A percentile compares a stretch with the other conserved stretches of the same genome.
Conservation (phyloP, 1,139 yeast genomes). For the Diutina neorugosa region DNA sequence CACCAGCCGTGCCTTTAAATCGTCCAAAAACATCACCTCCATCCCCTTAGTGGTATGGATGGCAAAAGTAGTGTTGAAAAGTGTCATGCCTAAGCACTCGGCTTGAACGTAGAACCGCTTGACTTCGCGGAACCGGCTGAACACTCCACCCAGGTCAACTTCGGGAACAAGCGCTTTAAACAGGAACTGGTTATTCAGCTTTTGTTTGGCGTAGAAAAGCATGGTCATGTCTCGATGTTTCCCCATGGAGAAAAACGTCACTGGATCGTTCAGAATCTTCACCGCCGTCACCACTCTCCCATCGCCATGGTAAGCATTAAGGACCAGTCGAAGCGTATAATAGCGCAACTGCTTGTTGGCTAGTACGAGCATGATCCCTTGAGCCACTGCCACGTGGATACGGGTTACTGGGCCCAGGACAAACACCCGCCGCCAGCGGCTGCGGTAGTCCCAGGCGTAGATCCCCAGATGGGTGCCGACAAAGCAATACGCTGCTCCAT, state of each 20-base stretch:
- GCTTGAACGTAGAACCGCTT: slow-evolving; percentile 37
- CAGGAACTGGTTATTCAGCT: slow-evolving; percentile 19
- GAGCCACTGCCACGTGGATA: slow-evolving; percentile 45
- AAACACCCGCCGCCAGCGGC: slow-evolving; percentile 52
- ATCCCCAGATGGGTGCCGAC: slow-evolving; percentile 29
- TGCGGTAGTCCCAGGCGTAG: slow-evolving; percentile 35
- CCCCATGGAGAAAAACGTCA: slow-evolving; percentile 49
- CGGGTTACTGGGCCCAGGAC: slow-evolving; percentile 44
- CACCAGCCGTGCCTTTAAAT: slow-evolving; percentile 41
- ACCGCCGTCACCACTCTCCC: slow-evolving; percentile 19
- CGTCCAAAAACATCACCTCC: slow-evolving; percentile 53
- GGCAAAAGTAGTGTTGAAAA: slow-evolving; percentile 51
- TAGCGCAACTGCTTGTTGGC: slow-evolving; percentile 49
- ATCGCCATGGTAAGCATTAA: slow-evolving; percentile 25
- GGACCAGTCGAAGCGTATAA: slow-evolving; percentile 40
- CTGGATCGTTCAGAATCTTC: slow-evolving; percentile 26
- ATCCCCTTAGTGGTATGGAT: slow-evolving; percentile 61
- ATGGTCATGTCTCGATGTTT: slow-evolving; percentile 47
- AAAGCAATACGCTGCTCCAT: slow-evolving; percentile 16
- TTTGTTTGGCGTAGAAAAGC: slow-evolving; percentile 41
- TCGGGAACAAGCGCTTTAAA: slow-evolving; percentile 43
- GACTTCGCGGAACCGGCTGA: slow-evolving; percentile 39
- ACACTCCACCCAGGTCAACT: slow-evolving; percentile 34
- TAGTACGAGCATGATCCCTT: slow-evolving; percentile 47
- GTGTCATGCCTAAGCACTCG: slow-evolving; percentile 44